These are phyloP conservation scores for Bassia scoparia DNA, from an alignment of 148 eudicot genomes.

Conservation along the genomic window DNA sequence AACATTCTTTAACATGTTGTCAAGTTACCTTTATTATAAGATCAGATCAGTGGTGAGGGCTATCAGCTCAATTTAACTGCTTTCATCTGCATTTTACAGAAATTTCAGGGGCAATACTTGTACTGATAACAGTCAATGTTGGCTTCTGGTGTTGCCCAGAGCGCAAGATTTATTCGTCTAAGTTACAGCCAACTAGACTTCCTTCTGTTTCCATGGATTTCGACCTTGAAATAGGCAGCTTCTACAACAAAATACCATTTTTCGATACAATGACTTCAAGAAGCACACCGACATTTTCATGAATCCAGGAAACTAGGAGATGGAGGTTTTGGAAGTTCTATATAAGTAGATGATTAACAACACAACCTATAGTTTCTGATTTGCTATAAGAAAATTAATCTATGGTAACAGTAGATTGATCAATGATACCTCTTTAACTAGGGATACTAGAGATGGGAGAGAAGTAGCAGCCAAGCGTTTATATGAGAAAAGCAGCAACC, in stretches of 20 bases:
- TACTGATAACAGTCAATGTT: slow-evolving; percentile 4
- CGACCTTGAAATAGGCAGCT: background rate
- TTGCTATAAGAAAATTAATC: too few relatives aligned
- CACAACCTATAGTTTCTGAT: background rate
- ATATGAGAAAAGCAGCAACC: slow-evolving; percentile 50
- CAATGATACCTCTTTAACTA: background rate
- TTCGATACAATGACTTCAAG: background rate
- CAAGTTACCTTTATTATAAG: background rate
- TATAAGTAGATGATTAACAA: too few relatives aligned
- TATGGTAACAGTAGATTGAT: background rate
- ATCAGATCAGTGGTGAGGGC: background rate
- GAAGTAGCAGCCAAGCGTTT: slow-evolving; percentile 75
- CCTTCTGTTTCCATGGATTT: background rate
- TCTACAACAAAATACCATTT: background rate
- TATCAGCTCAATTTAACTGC: background rate
- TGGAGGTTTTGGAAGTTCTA: background rate
- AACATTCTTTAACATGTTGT: background rate
- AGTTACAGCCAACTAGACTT: slow-evolving; percentile 7
- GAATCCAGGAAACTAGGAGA: background rate
- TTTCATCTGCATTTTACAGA: slow-evolving; percentile 2
- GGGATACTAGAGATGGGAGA: slow-evolving; percentile 46
- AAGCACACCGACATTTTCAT: background rate
- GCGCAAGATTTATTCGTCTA: background rate
- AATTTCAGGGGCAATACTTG: background rate
- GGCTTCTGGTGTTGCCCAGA: slow-evolving; percentile 10